phyloP scores from a whole-genome alignment of 2,329 filamentous ascomycete species.

The Aspergillus tubingensis region DNA sequence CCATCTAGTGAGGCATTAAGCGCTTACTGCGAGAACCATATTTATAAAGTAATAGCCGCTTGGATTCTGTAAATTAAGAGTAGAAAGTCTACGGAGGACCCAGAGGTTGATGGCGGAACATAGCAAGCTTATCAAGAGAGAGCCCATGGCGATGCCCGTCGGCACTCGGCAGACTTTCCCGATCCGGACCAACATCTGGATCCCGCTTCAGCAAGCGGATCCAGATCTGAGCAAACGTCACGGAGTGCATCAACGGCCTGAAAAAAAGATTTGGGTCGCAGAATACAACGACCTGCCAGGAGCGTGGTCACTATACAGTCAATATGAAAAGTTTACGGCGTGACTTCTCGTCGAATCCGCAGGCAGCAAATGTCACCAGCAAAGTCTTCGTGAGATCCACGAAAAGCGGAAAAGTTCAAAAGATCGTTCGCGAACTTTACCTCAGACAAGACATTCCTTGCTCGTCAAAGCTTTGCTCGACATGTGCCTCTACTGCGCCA shows the following conservation, averaged over 20 bases:
- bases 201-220: conserved; percentile 17
- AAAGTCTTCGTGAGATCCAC: conserved; percentile 96
- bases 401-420: conserved; percentile 95
- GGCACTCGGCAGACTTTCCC: conserved; percentile 27
- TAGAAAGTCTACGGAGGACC: not conserved
- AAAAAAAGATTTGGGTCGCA: conserved; percentile 24
- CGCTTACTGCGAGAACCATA: conserved; percentile 8
- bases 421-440: conserved; percentile 96
- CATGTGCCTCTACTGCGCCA: conserved; percentile 73
- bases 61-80: not conserved
- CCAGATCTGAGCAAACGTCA: conserved; percentile 19
- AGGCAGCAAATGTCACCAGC: conserved; percentile 78
- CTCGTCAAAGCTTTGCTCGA: conserved; percentile 82
- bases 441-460: conserved; percentile 95
- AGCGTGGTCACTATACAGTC: conserved; percentile 15
- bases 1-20: not conserved
- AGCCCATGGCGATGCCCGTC: not conserved
- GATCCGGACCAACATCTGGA: conserved; percentile 21
- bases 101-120: not conserved
- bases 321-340: conserved; percentile 66
- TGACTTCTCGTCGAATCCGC: conserved; percentile 54
- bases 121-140: conserved; percentile 4
- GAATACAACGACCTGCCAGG: conserved; percentile 5
- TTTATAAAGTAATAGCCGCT: not conserved
- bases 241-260: conserved; percentile 9